Evolutionary conservation across 1,284 basidiomycete genomes (phyloP), one percentile per base, ranked within the genome.

Genomic region (Lentinula novae-zelandiae): DNA sequence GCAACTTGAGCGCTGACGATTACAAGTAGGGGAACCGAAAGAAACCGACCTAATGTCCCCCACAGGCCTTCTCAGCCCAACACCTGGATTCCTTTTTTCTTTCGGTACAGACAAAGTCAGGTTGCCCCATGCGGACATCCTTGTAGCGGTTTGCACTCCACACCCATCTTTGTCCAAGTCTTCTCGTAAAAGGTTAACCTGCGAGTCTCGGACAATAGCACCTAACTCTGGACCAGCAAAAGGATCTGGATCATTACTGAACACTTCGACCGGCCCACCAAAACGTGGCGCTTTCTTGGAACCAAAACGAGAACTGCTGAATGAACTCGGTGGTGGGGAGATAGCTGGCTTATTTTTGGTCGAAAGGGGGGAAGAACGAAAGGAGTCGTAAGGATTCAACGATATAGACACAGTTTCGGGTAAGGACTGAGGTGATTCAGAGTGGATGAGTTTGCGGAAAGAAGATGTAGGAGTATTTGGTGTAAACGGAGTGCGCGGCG

Each of bases 61-160:
- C 38, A 53, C 36, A 15, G 33, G 49, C 50, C 33, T 46, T 42
- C 48, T 40, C 20, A 50, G 27, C 22, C 54, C 54, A 39, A 55
- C 46, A 15, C 44, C 48, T 36, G 53, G 48, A 31, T 31, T 42
- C 38, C 44, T 60, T 33, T 56, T 56, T 42, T 46, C 54, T 12
- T 56, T 52, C 20, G 64, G 62, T 39, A 59, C 48, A 40, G 64
- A 62, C 3, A 65, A 38, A 34, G 53, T 53, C 31, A 65, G 51
- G 7, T 42, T 63, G 12, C 64, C 64, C 64, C 64, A 65, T 20
- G 64, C 64, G 5, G 59, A 56, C 64, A 65, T 65, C 33, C 62
- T 59, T 17, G 61, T 64, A 22, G 56, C 50, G 6, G 48, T 54
- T 31, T 61, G 60, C 13, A 17, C 34, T 20, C 52, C 38, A 50